A percentile compares a stretch with the other conserved stretches of the same genome.
Evolutionary conservation across 208 protist genomes (phyloP).

Genomic region (Crithidia expoeki): DNA sequence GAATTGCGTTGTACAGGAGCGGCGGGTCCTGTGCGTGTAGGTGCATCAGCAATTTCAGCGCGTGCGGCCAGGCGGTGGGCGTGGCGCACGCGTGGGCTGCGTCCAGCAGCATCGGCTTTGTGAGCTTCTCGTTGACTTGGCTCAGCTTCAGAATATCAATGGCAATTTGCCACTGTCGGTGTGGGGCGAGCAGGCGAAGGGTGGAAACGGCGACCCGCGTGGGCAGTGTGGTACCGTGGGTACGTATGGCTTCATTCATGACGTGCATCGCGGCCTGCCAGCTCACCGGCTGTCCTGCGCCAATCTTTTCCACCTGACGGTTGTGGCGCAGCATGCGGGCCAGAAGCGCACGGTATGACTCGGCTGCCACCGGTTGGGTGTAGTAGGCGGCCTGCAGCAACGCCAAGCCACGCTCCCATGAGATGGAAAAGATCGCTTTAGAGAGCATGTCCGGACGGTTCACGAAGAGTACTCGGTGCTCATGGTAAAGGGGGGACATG

Average conservation of each 20-base stretch:
- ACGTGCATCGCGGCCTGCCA: slow-evolving; percentile 71
- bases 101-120: slow-evolving; percentile 76
- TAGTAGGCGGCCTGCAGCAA: slow-evolving; percentile 80
- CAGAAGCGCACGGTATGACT: slow-evolving; percentile 73
- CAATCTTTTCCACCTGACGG: slow-evolving; percentile 42
- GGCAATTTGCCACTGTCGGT: slow-evolving; percentile 62
- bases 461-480: slow-evolving; percentile 74
- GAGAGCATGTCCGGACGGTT: slow-evolving; percentile 82
- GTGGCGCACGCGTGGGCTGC: slow-evolving; percentile 73
- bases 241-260: slow-evolving; percentile 64
- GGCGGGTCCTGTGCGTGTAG: slow-evolving; percentile 65
- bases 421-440: slow-evolving; percentile 55
- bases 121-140: slow-evolving; percentile 71
- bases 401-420: slow-evolving; percentile 69
- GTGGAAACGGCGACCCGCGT: slow-evolving; percentile 66
- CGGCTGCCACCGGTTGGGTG: slow-evolving; percentile 56
- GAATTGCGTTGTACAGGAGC: slow-evolving; percentile 62
- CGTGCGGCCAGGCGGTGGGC: slow-evolving; percentile 46
- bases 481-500: slow-evolving; percentile 82
- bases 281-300: slow-evolving; percentile 41
- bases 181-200: slow-evolving; percentile 74
- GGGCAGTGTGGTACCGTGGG: slow-evolving; percentile 67
- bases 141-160: slow-evolving; percentile 60
- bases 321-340: slow-evolving; percentile 87
- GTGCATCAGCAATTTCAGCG: slow-evolving; percentile 59